Evolutionary conservation across 2,329 filamentous ascomycete genomes (phyloP), one percentile per base, ranked within the genome.

Genomic region (Gnomoniopsis smithogilvyi): DNA sequence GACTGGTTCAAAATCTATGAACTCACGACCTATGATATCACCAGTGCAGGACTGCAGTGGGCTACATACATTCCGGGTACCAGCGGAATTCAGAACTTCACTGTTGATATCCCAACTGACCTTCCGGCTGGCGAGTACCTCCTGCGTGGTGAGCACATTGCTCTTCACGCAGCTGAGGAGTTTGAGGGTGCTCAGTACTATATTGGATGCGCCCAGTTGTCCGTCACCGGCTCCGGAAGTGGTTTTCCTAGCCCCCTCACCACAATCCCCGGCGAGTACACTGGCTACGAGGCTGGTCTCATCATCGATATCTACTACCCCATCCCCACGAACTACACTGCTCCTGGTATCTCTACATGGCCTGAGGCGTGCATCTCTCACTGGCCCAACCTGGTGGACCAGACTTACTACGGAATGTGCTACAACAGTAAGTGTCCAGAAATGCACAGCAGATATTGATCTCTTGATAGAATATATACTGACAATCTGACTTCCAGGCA

Each of bases 61-160:
- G 70, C 69, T 11, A 68, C 67, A 51, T 59, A 59, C 46, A 49
- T 52, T 14, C 54, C 51, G 11, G 46, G 51, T 17, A 50, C 33
- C 50, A 45, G 22, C 46, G 59, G 59, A 0, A 54, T 61, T 22
- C 62, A 63, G 54, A 73, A 72, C 69, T 72, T 73, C 67, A 73
- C 71, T 56, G 68, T 72, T 41, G 63, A 67, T 30, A 65, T 72
- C 1, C 70, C 70, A 47, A 62, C 65, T 15, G 64, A 65, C 2
- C 65, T 70, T 3, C 64, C 70, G 10, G 62, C 69, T 62, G 75
- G 74, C 54, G 69, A 77, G 49, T 77, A 77, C 65, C 72, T 77
- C 34, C 69, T 77, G 67, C 72, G 75, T 17, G 73, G 73, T 38
- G 75, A 77, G 66, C 66, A 74, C 45, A 65, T 77, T 30, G 74